A percentile compares a stretch with the other conserved stretches of the same genome.
Conservation (phyloP, 2,329 filamentous ascomycete species). For the Catunica adiposa region DNA sequence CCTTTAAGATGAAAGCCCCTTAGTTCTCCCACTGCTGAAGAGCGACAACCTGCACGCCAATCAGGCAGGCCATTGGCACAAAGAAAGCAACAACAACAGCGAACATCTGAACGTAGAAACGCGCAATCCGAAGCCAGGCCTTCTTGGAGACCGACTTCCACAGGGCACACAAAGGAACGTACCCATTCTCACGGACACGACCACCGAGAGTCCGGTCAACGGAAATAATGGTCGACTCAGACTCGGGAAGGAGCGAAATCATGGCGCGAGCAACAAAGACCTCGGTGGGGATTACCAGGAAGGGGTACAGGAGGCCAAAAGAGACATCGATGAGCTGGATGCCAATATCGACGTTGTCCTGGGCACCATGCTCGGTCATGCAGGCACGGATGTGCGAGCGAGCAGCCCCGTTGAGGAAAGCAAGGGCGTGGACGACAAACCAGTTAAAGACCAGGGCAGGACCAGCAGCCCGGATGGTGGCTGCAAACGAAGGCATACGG, state of each 20-base stretch:
- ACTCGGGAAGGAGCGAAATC: constrained; percentile 67
- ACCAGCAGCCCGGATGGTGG: constrained; percentile 51
- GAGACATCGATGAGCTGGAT: constrained; percentile 21
- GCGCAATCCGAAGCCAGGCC: constrained; percentile 53
- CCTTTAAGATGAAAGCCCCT: too few species aligned
- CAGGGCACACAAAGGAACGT: constrained; percentile 55
- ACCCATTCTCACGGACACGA: constrained; percentile 56
- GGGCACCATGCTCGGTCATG: constrained; percentile 22
- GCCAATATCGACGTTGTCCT: constrained; percentile 17
- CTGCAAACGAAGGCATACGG: constrained; percentile 50
- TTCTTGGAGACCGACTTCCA: constrained; percentile 62
- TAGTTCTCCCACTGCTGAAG: background rate
- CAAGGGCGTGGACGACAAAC: constrained; percentile 35
- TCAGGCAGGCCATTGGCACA: constrained; percentile 25
- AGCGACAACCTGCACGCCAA: constrained; percentile 17
- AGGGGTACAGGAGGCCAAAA: constrained; percentile 29
- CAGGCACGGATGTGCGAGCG: constrained; percentile 23
- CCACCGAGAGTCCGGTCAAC: constrained; percentile 80
- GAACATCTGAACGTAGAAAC: constrained; percentile 52
- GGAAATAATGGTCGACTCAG: constrained; percentile 68
- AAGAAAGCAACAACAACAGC: constrained; percentile 4
- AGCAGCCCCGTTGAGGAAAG: constrained; percentile 29
- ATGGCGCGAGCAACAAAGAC: constrained; percentile 71
- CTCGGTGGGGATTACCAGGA: constrained; percentile 53
- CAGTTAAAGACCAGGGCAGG: constrained; percentile 49